Evolutionary conservation across 164 flowering plant species (phyloP).

Genomic region (Liquidambar formosana): DNA sequence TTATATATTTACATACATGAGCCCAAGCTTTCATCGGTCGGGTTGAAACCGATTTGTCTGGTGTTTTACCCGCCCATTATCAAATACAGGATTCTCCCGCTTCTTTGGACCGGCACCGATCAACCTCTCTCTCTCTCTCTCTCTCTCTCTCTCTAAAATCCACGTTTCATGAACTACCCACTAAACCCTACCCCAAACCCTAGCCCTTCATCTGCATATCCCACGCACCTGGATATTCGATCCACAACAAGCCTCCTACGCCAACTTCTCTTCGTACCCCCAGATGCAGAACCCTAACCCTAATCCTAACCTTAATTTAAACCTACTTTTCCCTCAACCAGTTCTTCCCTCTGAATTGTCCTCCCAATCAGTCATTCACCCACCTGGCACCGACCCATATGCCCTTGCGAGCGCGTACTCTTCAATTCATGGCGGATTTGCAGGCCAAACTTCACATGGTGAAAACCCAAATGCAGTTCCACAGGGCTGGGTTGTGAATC

Average conservation of each 20-base stretch:
- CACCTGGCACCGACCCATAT: slow-evolving; percentile 13
- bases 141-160: not conserved
- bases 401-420: not conserved
- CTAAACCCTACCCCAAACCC: not conserved
- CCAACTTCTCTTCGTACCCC: slow-evolving; percentile 4
- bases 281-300: not conserved
- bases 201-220: not conserved
- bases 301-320: not conserved
- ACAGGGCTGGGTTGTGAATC: slow-evolving; percentile 7
- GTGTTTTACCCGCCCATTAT: no score
- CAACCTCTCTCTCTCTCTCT: not conserved
- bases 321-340: slow-evolving; percentile 10
- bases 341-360: not conserved
- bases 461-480: slow-evolving; percentile 15
- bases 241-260: not conserved
- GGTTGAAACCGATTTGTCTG: no score
- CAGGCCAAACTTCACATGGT: not conserved
- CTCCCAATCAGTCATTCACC: slow-evolving; percentile 1
- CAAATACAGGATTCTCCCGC: no score
- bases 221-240: not conserved
- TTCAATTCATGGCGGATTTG: slow-evolving; percentile 6
- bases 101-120: no score
- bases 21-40: no score
- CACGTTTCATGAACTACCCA: not conserved
- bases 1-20: no score